Conservation (phyloP, 768 basidiomycete species). For the Russula virescens region DNA sequence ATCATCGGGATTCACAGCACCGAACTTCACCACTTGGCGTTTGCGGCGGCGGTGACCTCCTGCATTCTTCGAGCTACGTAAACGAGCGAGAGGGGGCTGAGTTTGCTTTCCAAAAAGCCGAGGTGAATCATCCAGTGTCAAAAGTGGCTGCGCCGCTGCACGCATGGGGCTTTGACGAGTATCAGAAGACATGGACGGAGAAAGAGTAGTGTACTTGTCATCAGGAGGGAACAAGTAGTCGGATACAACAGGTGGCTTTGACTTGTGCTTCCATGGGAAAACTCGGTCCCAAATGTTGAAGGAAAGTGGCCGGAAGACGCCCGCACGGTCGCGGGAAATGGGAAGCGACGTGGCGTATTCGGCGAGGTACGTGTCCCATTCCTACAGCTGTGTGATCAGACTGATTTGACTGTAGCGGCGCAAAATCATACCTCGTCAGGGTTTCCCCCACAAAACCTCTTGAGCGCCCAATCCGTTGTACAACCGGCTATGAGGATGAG, state of each 20-base stretch:
- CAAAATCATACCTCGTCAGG: slow-evolving; percentile 52
- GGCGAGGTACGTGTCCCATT: slow-evolving; percentile 65
- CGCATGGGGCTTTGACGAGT: neutral
- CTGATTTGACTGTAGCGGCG: neutral
- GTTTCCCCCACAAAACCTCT: slow-evolving; percentile 53
- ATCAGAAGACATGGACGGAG: slow-evolving; percentile 10
- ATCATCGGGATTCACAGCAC: slow-evolving; percentile 29
- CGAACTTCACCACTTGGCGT: slow-evolving; percentile 38
- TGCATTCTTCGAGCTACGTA: slow-evolving; percentile 10
- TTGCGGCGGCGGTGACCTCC: slow-evolving; percentile 34
- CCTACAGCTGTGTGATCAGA: slow-evolving; percentile 33
- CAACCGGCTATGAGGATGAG: slow-evolving; percentile 46
- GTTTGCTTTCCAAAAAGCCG: slow-evolving; percentile 5
- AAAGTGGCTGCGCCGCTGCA: neutral
- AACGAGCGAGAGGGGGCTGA: slow-evolving; percentile 3
- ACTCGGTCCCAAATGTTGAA: slow-evolving; percentile 48
- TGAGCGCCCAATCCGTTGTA: slow-evolving; percentile 50
- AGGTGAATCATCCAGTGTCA: slow-evolving; percentile 4
- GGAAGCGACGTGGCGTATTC: slow-evolving; percentile 52
- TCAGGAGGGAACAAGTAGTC: slow-evolving; percentile 10
- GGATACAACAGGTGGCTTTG: slow-evolving; percentile 11
- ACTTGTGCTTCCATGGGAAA: slow-evolving; percentile 29
- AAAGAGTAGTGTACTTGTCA: slow-evolving; percentile 1
- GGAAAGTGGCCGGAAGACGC: slow-evolving; percentile 48
- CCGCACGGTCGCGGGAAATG: slow-evolving; percentile 41